Evolutionary conservation across 371 early-diverging fungal genomes (phyloP), one percentile per base, ranked within the genome.

Genomic region (Mucor irregularis): DNA sequence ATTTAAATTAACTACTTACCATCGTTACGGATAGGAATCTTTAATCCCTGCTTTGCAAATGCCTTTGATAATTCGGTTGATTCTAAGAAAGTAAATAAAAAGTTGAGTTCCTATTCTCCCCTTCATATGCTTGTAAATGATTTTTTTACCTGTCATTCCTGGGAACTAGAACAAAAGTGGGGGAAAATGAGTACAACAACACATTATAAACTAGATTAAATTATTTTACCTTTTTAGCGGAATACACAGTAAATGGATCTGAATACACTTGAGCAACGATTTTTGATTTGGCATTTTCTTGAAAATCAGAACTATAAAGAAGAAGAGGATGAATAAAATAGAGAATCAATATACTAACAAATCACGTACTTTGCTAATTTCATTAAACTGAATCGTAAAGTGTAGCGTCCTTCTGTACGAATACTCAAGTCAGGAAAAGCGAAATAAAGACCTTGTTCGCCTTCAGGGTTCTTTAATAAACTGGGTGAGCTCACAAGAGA

Each of bases 381-480:
- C 66, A 79, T 79, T 19, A 79, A 46, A 49, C 73, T 74, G 29
- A 95, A 95, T 54, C 85, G 88, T 44, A 96, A 71, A 0, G 90
- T 83, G 61, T 93, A 96, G 13, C 78, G 69, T 0, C 96, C 96
- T 51, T 94, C 94, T 37, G 91, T 89, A 16, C 96, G 79, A 38
- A 96, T 91, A 17, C 88, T 87, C 34, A 96, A 69, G 58, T 95
- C 95, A 2, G 94, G 94, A 64, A 95, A 96, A 31, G 93, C 94
- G 73, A 96, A 96, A 61, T 90, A 94, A 47, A 88, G 84, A 0
- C 92, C 94, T 31, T 85, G 88, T 51, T 83, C 80, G 26, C 86
- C 86, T 40, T 88, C 77, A 8, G 85, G 69, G 54, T 91, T 88
- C 55, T 87, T 87, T 29, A 93, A 64, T 21, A 90, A 58, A 54